Percentiles rank a stretch among this genome's conserved stretches.
phyloP scores from a whole-genome alignment of 768 basidiomycete species.

The Termitomyces sp. region DNA sequence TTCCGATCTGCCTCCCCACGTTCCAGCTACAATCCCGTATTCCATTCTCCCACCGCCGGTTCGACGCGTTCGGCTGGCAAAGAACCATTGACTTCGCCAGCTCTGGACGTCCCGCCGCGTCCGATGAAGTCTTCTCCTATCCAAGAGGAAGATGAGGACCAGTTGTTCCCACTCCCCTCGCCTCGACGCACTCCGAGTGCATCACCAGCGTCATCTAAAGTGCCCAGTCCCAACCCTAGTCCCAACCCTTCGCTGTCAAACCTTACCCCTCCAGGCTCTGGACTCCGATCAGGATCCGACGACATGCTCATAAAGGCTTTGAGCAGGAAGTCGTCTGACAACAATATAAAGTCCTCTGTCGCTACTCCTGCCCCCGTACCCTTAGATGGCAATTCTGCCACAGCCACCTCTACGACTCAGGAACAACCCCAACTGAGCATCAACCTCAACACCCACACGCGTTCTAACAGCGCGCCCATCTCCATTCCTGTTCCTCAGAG shows the following conservation, averaged over 20 bases:
- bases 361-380: not conserved
- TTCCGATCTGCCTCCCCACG: conserved; percentile 10
- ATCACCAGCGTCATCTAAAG: conserved; percentile 26
- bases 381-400: not conserved
- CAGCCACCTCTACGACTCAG: not conserved
- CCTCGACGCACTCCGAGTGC: conserved; percentile 48
- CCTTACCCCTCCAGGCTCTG: conserved; percentile 7
- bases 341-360: not conserved
- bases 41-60: conserved; percentile 12
- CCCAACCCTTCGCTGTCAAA: conserved; percentile 12
- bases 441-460: not conserved
- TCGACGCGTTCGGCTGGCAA: conserved; percentile 7
- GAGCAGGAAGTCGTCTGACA: conserved; percentile 10
- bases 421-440: not conserved
- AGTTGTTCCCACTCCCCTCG: conserved; percentile 56
- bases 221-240: conserved; percentile 15
- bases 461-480: not conserved
- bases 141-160: conserved; percentile 52
- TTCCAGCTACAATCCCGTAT: conserved; percentile 9
- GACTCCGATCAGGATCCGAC: conserved; percentile 5
- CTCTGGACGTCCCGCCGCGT: conserved; percentile 13
- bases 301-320: conserved; percentile 13
- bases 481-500: not conserved
- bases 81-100: conserved; percentile 3
- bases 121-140: conserved; percentile 31